These are phyloP conservation scores for Sporisorium scitamineum DNA, from an alignment of 1,284 basidiomycete species.

Conservation along the genomic window DNA sequence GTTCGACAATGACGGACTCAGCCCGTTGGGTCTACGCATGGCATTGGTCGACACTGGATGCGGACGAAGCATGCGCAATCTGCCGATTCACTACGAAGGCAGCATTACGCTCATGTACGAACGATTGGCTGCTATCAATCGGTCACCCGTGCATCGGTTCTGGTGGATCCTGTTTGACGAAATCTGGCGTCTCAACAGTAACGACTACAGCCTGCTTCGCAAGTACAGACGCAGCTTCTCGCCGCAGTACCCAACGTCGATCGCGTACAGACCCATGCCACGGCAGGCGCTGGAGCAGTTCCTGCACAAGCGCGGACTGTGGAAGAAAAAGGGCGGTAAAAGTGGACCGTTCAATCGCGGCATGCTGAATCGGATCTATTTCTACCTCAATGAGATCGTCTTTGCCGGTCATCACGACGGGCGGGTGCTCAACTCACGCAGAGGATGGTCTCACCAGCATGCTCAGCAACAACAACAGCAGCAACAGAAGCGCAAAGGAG, in stretches of 20 bases:
- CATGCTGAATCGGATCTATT: slow-evolving; percentile 80
- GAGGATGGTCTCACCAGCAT: slow-evolving; percentile 25
- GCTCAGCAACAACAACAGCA: not conserved
- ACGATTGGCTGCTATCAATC: slow-evolving; percentile 74
- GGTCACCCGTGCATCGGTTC: slow-evolving; percentile 76
- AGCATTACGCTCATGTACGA: slow-evolving; percentile 75
- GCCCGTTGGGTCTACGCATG: slow-evolving; percentile 69
- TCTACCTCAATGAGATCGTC: slow-evolving; percentile 80
- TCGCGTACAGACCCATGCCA: slow-evolving; percentile 81
- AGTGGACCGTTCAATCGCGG: slow-evolving; percentile 76
- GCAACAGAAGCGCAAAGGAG: not conserved
- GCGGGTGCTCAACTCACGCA: slow-evolving; percentile 6
- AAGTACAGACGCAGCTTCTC: slow-evolving; percentile 77
- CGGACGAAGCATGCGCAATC: slow-evolving; percentile 74
- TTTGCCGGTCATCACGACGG: slow-evolving; percentile 69
- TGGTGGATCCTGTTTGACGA: slow-evolving; percentile 86
- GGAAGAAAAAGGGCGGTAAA: slow-evolving; percentile 72
- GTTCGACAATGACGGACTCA: slow-evolving; percentile 52
- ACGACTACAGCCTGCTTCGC: slow-evolving; percentile 73
- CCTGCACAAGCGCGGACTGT: slow-evolving; percentile 76
- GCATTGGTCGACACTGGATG: slow-evolving; percentile 72
- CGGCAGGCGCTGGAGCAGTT: slow-evolving; percentile 77
- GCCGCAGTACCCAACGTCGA: slow-evolving; percentile 79
- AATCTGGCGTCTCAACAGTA: slow-evolving; percentile 56
- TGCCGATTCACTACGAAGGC: slow-evolving; percentile 73